Conservation (phyloP, 169 alveolate species). For the Amoebophrya sp. region DNA sequence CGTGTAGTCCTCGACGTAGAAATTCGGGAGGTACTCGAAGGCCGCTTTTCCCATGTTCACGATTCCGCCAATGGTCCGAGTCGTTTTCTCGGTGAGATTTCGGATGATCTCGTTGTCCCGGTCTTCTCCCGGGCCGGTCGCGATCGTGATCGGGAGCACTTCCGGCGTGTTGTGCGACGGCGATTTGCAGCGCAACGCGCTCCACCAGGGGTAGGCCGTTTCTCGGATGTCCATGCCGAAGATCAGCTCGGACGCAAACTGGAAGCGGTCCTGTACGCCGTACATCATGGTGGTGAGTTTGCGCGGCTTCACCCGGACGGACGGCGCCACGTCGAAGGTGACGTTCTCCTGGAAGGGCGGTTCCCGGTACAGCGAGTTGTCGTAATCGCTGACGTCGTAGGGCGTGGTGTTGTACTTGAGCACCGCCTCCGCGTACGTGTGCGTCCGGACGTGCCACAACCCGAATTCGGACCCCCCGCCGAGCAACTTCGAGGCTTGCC, state of each 20-base stretch:
- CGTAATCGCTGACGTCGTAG: not conserved
- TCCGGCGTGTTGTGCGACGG: not conserved
- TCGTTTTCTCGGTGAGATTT: not conserved
- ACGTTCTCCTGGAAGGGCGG: not conserved
- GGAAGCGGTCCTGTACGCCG: not conserved
- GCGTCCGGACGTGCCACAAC: not conserved
- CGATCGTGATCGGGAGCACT: not conserved
- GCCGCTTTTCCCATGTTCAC: not conserved
- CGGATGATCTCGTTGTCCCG: not conserved
- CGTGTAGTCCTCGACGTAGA: not conserved
- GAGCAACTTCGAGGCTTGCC: not conserved
- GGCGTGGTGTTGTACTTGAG: not conserved
- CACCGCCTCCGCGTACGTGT: not conserved
- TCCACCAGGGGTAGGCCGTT: not conserved
- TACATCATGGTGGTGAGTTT: not conserved
- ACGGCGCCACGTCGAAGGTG: not conserved
- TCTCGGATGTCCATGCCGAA: not conserved
- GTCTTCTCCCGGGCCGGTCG: not conserved
- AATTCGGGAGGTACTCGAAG: not conserved
- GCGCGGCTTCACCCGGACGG: not conserved
- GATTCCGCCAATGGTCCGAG: not conserved
- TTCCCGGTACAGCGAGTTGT: not conserved
- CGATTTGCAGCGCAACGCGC: not conserved
- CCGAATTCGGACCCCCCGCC: not conserved
- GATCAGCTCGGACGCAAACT: not conserved